Base-by-base conservation (phyloP, 441 rosid genomes). In the Isatis lusitanica region DNA sequence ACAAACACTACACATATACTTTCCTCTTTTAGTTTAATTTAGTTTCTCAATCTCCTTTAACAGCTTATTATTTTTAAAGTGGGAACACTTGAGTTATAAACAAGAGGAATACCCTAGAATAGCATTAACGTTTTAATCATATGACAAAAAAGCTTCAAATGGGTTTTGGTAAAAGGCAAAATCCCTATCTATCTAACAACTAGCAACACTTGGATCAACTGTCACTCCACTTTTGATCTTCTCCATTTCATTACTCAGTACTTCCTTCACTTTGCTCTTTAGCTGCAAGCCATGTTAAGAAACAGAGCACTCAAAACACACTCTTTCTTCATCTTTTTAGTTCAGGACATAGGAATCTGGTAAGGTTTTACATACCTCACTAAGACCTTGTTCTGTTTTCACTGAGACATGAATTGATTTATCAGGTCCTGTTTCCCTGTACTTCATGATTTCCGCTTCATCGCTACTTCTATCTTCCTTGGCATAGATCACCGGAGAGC, bases 331-430 rank as follows among this genome's bases (percentile, higher is more conserved):
- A 9, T 53, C 9, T 10, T 48, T 33, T 15, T 26, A 15, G 57
- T 51, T 30, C 2, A 7, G n/a, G n/a, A 62, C 53, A 52, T 64
- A 18, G 6, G 28, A 39, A 38, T 52, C 13, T 60, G 38, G 26
- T 39, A 55, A 74, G 73, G 6, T 59, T 36, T 28, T 42, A 10
- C 79, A 9, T 76, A 92, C 99, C 97, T 85, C 87, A 78, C 67
- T 26, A 26, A 92, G 83, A 72, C 96, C 97, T 74, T 83, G 84
- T 74, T 85, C 85, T 36, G 79, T 86, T 82, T 76, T 90, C 43
- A 88, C 81, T 3, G 98, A 95, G 35, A 92, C 99, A 57, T 35
- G 81, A 50, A 89, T 78, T 44, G 96, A 85, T 69, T 89, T 91
- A 73, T 65, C 74, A 7, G 99, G 98, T 70, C 97, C 99, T 83